Conservation (phyloP, 1,284 basidiomycete species). For the Paramarasmius palmivorus region DNA sequence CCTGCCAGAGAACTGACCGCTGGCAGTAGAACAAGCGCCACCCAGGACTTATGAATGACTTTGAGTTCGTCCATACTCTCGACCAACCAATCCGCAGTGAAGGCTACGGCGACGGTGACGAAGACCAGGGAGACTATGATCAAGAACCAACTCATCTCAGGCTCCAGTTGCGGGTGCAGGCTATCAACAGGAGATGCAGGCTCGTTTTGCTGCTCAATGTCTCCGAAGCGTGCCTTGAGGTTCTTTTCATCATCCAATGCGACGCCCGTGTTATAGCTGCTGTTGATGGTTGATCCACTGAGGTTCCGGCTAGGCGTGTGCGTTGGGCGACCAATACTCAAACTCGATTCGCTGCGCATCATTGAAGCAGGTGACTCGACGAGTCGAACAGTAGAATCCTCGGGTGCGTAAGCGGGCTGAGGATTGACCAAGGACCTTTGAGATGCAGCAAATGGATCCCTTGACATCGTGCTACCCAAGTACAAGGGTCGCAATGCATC, state of each 20-base stretch:
- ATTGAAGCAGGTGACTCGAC: background rate
- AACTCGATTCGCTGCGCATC: no score
- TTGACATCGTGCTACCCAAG: no score
- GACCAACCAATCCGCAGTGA: slow-evolving; percentile 84
- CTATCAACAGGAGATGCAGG: slow-evolving; percentile 3
- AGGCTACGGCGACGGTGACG: slow-evolving; percentile 68
- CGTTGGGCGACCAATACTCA: no score
- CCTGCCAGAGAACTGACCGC: slow-evolving; percentile 82
- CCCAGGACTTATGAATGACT: slow-evolving; percentile 72
- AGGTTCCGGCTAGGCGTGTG: slow-evolving; percentile 7
- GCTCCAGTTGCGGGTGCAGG: slow-evolving; percentile 25
- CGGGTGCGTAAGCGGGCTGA: background rate
- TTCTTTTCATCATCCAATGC: slow-evolving; percentile 7
- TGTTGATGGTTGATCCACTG: slow-evolving; percentile 15
- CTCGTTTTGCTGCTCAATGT: background rate
- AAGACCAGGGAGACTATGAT: slow-evolving; percentile 56
- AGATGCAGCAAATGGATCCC: background rate
- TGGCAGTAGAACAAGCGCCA: slow-evolving; percentile 86
- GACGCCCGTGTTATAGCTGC: slow-evolving; percentile 7
- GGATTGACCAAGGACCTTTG: background rate
- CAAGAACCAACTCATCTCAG: slow-evolving; percentile 61
- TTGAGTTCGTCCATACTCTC: slow-evolving; percentile 69
- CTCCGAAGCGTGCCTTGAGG: slow-evolving; percentile 1
- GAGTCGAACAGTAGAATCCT: slow-evolving; percentile 12
- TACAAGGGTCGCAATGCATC: no score